phyloP scores from a whole-genome alignment of 2,329 filamentous ascomycete species.

The Ascomycota sp. region DNA sequence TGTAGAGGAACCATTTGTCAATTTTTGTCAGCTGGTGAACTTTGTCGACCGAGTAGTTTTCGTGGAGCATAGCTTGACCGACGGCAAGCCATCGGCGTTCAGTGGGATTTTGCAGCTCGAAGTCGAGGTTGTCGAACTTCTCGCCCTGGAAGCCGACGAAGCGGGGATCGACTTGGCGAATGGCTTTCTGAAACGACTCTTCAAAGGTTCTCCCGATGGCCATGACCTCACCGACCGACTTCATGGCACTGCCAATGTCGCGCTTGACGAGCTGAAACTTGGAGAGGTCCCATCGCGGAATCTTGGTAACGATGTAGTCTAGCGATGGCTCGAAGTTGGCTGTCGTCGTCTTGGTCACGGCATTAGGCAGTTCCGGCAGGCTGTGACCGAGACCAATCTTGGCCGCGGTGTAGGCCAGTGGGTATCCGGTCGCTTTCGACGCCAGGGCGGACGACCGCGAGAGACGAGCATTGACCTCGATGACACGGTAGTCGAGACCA shows the following conservation, averaged over 20 bases:
- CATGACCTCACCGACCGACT: slow-evolving; percentile 99
- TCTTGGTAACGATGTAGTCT: slow-evolving; percentile 98
- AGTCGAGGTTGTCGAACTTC: slow-evolving; percentile 86
- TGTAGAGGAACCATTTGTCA: slow-evolving; percentile 93
- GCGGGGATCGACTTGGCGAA: slow-evolving; percentile 82
- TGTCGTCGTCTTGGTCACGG: slow-evolving; percentile 84
- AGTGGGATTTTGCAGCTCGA: slow-evolving; percentile 89
- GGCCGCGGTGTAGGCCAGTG: slow-evolving; percentile 85
- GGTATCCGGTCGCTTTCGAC: slow-evolving; percentile 93
- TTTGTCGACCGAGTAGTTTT: slow-evolving; percentile 84
- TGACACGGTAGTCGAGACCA: slow-evolving; percentile 93
- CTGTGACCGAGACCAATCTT: slow-evolving; percentile 91
- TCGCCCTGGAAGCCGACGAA: slow-evolving; percentile 87
- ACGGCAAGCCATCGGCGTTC: slow-evolving; percentile 96
- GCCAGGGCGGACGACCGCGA: slow-evolving; percentile 89
- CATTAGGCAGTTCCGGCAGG: slow-evolving; percentile 89
- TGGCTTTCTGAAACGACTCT: slow-evolving; percentile 96
- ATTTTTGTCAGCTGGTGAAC: slow-evolving; percentile 98
- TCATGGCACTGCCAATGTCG: slow-evolving; percentile 93
- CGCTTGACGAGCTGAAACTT: slow-evolving; percentile 97
- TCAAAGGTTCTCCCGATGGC: slow-evolving; percentile 92
- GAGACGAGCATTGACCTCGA: slow-evolving; percentile 92
- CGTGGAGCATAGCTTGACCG: slow-evolving; percentile 91
- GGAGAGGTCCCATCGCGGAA: slow-evolving; percentile 96
- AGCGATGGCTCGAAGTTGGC: slow-evolving; percentile 97